Evolutionary conservation across 345 rosid species (phyloP).

Genomic region (Fremontodendron californicum): DNA sequence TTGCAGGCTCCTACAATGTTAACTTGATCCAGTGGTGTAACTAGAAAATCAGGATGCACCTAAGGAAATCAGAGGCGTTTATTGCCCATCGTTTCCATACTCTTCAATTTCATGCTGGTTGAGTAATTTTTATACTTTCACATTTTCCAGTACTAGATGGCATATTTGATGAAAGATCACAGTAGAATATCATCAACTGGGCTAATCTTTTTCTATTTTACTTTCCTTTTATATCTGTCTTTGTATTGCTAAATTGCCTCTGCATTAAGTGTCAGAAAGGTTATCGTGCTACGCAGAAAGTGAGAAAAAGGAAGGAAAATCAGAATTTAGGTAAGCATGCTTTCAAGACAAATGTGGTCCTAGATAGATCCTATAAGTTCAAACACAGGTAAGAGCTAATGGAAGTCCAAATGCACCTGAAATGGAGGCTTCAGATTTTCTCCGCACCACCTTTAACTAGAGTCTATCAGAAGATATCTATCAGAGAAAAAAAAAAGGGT

Average conservation of each 20-base stretch:
- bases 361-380: not conserved
- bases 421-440: conserved; percentile 1
- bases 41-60: not conserved
- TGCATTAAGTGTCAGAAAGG: not conserved
- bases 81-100: not conserved
- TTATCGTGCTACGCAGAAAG: not conserved
- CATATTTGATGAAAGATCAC: not conserved
- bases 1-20: too few relatives aligned
- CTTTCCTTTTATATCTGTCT: not conserved
- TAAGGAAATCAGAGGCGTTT: not conserved
- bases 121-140: not conserved
- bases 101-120: not conserved
- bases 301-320: not conserved
- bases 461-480: not conserved
- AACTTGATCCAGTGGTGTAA: not conserved
- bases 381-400: not conserved
- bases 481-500: not conserved
- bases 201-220: not conserved
- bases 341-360: not conserved
- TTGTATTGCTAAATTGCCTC: not conserved
- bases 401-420: not conserved
- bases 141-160: not conserved
- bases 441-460: not conserved
- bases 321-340: not conserved
- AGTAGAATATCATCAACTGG: not conserved